Base-by-base conservation (phyloP, 805 yeast species). In the Candida pini region DNA sequence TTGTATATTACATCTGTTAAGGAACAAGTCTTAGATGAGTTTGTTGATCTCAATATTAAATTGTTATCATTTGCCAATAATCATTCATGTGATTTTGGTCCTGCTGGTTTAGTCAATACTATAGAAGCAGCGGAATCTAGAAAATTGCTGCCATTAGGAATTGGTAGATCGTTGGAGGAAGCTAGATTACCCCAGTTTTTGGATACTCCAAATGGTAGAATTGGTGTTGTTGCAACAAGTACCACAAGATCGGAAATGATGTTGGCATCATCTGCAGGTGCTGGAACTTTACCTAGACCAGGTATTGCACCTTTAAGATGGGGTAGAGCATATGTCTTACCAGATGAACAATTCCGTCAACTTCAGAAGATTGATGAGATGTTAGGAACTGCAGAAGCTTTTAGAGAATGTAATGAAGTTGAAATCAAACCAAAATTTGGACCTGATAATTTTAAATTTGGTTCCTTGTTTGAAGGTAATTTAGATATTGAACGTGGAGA, bases 331-430 rank as follows among this genome's bases (percentile, higher is more conserved):
- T 53, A 53, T 23, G 54, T 53, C 4, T 35, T 51, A 14, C 56
- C 53, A 28, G 49, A 48, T 18, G 48, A 48, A 24, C 47, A 45
- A 16, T 53, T 45, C 38, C 40, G 45, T 27, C 51, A 51, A 35
- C 43, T 48, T 14, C 45, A 39, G 19, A 47, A 43, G 21, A 50
- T 48, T 18, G 60, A 57, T 40, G 54, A 54, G 30, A 36, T 45
- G 33, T 38, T 51, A 9, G 61, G 58, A 4, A 53, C 58, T 15
- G 53, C 53, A 29, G 48, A 51, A 39, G 38, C 56, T 20, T 41
- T 49, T 51, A 30, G 44, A 37, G 50, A 58, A 42, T 38, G 58
- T 44, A 42, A 58, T 46, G 53, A 53, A 34, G 41, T 62, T 36
- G 59, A 58, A 40, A 36, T 54, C 34, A 37, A 49, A 42, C 34